Percentiles rank a stretch among this genome's conserved stretches.
Conservation (phyloP, 2,329 filamentous ascomycete species). For the Periconia macrospinosa region DNA sequence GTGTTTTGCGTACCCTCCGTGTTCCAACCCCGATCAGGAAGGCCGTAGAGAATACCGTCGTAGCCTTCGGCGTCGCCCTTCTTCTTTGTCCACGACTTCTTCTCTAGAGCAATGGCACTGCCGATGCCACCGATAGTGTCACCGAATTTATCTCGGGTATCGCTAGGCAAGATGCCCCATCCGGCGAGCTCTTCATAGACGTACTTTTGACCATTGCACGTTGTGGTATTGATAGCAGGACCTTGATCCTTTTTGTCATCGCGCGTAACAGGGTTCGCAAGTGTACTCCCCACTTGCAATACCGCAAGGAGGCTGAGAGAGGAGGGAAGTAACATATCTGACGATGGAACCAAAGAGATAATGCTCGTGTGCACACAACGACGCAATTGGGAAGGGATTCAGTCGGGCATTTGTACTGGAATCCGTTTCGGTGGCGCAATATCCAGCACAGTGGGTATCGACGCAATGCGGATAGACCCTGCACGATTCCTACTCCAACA, state of each 20-base stretch:
- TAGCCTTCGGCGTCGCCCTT: constrained; percentile 52
- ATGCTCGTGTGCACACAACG: constrained; percentile 16
- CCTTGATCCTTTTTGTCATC: neutral
- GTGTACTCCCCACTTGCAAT: constrained; percentile 12
- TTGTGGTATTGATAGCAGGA: constrained; percentile 38
- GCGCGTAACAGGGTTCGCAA: constrained; percentile 19
- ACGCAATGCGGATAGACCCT: neutral
- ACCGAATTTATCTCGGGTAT: constrained; percentile 66
- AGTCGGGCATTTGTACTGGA: constrained; percentile 10
- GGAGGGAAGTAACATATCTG: constrained; percentile 21
- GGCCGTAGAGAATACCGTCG: constrained; percentile 62
- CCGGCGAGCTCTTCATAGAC: constrained; percentile 69
- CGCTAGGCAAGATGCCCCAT: constrained; percentile 62
- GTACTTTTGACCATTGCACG: constrained; percentile 64
- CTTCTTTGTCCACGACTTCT: constrained; percentile 60
- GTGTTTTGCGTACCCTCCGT: constrained; percentile 69
- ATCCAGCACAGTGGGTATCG: neutral
- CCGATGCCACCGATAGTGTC: constrained; percentile 71
- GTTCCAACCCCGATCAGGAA: constrained; percentile 75
- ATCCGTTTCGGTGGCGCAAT: neutral
- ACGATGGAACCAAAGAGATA: neutral
- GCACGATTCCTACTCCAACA: neutral
- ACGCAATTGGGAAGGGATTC: neutral
- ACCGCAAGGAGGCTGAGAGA: constrained; percentile 21
- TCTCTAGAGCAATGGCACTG: constrained; percentile 65